Conservation (phyloP, 1,284 basidiomycete genomes). For the Ceratobasidium sp. region DNA sequence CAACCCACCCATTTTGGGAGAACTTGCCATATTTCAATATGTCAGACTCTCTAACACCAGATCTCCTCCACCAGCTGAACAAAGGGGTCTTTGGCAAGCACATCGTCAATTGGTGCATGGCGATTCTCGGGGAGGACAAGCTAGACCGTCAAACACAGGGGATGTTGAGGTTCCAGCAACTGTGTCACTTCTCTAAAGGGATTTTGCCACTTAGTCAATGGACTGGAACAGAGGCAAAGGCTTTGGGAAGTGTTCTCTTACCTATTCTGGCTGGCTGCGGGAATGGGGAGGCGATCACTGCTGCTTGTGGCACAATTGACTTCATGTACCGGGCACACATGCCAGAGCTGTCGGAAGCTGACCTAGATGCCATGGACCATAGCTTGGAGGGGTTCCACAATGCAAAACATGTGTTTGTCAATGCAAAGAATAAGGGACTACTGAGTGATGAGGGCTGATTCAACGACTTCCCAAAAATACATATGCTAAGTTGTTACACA, state of each 20-base stretch:
- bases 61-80: slow-evolving; percentile 54
- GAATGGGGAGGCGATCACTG: background rate
- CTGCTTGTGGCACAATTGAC: slow-evolving; percentile 51
- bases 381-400: slow-evolving; percentile 45
- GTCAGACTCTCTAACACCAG: slow-evolving; percentile 51
- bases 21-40: background rate
- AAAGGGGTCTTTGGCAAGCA: slow-evolving; percentile 54
- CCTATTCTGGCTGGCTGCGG: background rate
- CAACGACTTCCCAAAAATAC: slow-evolving; percentile 31
- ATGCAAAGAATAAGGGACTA: background rate
- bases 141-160: slow-evolving; percentile 40
- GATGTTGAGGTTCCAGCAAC: slow-evolving; percentile 20
- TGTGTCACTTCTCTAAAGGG: slow-evolving; percentile 37
- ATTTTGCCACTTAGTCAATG: slow-evolving; percentile 43
- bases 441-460: background rate
- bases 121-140: background rate
- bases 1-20: background rate
- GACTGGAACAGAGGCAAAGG: slow-evolving; percentile 45
- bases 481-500: slow-evolving; percentile 40
- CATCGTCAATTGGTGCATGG: slow-evolving; percentile 48
- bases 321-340: slow-evolving; percentile 52
- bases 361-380: slow-evolving; percentile 40
- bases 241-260: slow-evolving; percentile 34
- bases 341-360: background rate
- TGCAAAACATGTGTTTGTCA: slow-evolving; percentile 46